Evolutionary conservation across 129 eudicot genomes (phyloP).

Genomic region (Centaurea solstitialis): DNA sequence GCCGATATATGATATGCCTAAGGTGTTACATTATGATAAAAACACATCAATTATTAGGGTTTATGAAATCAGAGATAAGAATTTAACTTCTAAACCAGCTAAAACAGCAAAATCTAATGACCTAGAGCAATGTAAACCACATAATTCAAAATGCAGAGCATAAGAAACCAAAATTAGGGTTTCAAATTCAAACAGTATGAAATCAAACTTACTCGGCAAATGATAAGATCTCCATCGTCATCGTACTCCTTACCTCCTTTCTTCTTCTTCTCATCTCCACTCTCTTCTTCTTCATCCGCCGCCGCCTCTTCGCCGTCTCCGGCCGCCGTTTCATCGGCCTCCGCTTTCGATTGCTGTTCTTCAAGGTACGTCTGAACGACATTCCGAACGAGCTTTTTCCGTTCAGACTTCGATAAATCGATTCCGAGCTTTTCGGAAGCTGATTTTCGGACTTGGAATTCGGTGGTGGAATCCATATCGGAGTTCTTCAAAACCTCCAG

Average conservation of each 20-base stretch:
- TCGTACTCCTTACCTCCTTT: constrained; percentile 66
- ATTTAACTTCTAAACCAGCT: constrained; percentile 3
- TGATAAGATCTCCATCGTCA: constrained; percentile 84
- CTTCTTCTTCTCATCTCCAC: constrained; percentile 31
- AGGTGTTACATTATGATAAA: too few relatives aligned
- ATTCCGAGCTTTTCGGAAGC: constrained; percentile 70
- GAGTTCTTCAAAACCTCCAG: constrained; percentile 57
- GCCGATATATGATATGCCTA: too few relatives aligned
- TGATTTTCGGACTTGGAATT: constrained; percentile 61
- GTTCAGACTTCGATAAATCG: constrained; percentile 63
- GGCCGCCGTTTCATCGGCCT: constrained; percentile 19
- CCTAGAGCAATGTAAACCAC: background rate
- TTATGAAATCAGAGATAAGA: background rate
- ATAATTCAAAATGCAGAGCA: background rate
- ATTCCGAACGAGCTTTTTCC: constrained; percentile 67
- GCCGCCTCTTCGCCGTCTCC: constrained; percentile 22
- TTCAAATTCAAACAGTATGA: constrained; percentile 18
- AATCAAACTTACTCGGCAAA: constrained; percentile 66
- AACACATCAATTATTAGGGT: too few relatives aligned
- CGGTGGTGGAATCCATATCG: constrained; percentile 77
- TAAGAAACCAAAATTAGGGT: constrained; percentile 23
- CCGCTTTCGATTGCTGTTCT: constrained; percentile 43
- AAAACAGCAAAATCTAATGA: background rate
- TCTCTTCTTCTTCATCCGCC: constrained; percentile 34
- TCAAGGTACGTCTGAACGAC: constrained; percentile 67